A percentile compares a stretch with the other conserved stretches of the same genome.
These are phyloP conservation scores for Arthrinium phaeospermum DNA, from an alignment of 2,329 filamentous ascomycete species.

Conservation along the genomic window DNA sequence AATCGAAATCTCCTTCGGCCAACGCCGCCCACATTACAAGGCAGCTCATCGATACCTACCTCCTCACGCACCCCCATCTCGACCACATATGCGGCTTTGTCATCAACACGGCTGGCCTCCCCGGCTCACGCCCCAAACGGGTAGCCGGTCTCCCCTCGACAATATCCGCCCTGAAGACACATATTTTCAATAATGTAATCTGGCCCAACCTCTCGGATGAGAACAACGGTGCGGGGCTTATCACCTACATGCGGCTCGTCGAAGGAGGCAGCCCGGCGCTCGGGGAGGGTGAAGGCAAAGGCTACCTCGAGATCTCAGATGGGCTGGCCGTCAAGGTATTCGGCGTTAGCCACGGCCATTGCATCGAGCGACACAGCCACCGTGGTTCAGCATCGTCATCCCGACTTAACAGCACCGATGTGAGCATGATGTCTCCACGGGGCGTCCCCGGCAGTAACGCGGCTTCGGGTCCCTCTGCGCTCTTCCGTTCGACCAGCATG, in stretches of 20 bases:
- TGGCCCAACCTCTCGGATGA: conserved; percentile 98
- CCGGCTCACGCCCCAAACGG: conserved; percentile 81
- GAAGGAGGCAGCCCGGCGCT: conserved; percentile 88
- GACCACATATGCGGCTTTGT: conserved; percentile 93
- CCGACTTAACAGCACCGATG: conserved; percentile 57
- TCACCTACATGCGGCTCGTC: conserved; percentile 87
- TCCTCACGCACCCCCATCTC: conserved; percentile 96
- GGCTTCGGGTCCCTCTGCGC: conserved; percentile 31
- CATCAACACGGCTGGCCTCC: conserved; percentile 88
- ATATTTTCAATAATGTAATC: conserved; percentile 97
- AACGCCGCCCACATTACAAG: conserved; percentile 84
- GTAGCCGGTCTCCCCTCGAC: conserved; percentile 86
- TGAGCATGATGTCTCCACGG: conserved; percentile 33
- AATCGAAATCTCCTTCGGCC: conserved; percentile 67
- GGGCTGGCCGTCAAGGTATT: conserved; percentile 88
- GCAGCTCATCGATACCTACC: conserved; percentile 81
- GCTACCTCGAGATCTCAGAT: conserved; percentile 88
- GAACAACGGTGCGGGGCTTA: conserved; percentile 88
- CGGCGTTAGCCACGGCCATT: conserved; percentile 88
- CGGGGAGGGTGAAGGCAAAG: conserved; percentile 78
- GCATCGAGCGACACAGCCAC: conserved; percentile 75
- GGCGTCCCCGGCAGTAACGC: conserved; percentile 32
- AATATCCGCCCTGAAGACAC: conserved; percentile 88
- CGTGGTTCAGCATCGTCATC: conserved; percentile 63
- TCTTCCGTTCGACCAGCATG: conserved; percentile 37